phyloP scores from a whole-genome alignment of 2,329 filamentous ascomycete species.

The Pseudocercospora fijiensis region DNA sequence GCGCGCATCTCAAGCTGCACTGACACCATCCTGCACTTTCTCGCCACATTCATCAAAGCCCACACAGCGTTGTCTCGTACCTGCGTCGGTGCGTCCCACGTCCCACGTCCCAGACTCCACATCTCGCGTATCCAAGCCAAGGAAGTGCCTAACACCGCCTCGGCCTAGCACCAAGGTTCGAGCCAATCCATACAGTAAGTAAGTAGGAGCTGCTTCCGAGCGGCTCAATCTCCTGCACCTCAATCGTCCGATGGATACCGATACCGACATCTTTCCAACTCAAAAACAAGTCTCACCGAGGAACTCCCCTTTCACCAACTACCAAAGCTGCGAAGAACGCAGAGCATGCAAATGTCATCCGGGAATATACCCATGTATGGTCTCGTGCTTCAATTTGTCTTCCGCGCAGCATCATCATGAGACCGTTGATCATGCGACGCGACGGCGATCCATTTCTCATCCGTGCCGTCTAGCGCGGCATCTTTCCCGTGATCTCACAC shows the following conservation, averaged over 20 bases:
- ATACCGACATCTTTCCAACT: not conserved
- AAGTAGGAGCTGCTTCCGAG: not conserved
- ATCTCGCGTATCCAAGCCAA: conserved; percentile 2
- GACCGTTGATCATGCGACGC: not conserved
- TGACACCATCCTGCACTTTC: not conserved
- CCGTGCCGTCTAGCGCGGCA: not conserved
- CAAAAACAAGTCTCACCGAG: no score
- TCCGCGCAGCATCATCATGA: not conserved
- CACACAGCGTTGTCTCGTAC: not conserved
- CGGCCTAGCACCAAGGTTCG: not conserved
- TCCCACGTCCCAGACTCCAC: not conserved
- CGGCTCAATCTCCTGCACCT: conserved; percentile 2
- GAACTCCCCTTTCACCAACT: no score
- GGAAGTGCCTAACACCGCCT: not conserved
- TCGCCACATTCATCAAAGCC: not conserved
- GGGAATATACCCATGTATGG: not conserved
- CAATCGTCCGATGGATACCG: not conserved
- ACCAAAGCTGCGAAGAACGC: no score
- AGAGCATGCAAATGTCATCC: no score
- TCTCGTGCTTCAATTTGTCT: not conserved
- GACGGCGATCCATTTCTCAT: not conserved
- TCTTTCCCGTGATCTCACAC: not conserved
- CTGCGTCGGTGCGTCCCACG: not conserved
- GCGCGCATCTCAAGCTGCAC: not conserved
- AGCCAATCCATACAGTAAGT: not conserved